A percentile compares a stretch with the other conserved stretches of the same genome.
Conservation (phyloP, 2,329 filamentous ascomycete genomes). For the Nemania abortiva region DNA sequence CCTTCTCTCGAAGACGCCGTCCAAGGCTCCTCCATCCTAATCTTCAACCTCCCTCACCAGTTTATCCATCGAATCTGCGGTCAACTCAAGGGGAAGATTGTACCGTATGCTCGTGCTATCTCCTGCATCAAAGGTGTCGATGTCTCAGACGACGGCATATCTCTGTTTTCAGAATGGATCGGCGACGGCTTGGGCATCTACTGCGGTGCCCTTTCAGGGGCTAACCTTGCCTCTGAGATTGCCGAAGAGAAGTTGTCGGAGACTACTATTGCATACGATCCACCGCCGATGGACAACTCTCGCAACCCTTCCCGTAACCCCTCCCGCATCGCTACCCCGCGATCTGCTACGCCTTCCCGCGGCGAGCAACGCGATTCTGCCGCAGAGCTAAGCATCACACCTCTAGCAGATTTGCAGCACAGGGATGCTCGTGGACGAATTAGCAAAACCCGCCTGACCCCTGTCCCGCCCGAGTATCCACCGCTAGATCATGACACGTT, state of each 20-base stretch:
- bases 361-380: slow-evolving; percentile 61
- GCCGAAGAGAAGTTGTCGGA: slow-evolving; percentile 96
- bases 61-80: slow-evolving; percentile 91
- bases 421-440: slow-evolving; percentile 75
- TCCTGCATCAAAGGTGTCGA: slow-evolving; percentile 99
- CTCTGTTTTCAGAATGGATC: slow-evolving; percentile 94
- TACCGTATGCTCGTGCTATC: slow-evolving; percentile 92
- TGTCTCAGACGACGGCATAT: slow-evolving; percentile 86
- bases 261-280: slow-evolving; percentile 96
- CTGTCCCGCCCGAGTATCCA: slow-evolving; percentile 85
- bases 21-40: slow-evolving; percentile 84
- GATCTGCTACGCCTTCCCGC: slow-evolving; percentile 61
- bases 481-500: slow-evolving; percentile 87
- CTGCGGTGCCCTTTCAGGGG: slow-evolving; percentile 93
- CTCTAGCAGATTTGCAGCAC: slow-evolving; percentile 69
- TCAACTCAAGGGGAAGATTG: slow-evolving; percentile 85
- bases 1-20: slow-evolving; percentile 84
- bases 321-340: slow-evolving; percentile 65
- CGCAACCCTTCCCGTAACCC: slow-evolving; percentile 79
- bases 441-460: slow-evolving; percentile 77
- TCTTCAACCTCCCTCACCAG: slow-evolving; percentile 97
- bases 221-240: slow-evolving; percentile 96
- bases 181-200: slow-evolving; percentile 93
- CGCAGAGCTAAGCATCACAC: slow-evolving; percentile 64
- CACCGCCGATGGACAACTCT: slow-evolving; percentile 84